These are phyloP conservation scores for Camelina neglecta DNA, from an alignment of 345 rosid species.

Conservation along the genomic window DNA sequence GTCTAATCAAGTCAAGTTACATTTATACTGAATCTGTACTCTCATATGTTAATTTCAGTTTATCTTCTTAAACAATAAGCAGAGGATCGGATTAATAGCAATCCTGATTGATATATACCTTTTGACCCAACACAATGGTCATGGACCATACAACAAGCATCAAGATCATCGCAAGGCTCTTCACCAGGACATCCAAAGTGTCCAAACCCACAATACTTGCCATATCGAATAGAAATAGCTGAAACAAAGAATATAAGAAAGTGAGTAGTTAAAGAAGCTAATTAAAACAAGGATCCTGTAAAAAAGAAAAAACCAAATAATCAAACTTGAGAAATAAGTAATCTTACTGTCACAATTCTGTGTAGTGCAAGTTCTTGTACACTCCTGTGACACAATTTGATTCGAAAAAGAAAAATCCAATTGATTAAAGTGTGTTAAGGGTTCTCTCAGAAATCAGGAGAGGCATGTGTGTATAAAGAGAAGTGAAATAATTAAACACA, in stretches of 20 bases:
- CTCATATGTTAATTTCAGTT: neutral
- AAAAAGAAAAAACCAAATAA: neutral
- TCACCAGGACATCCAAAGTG: constrained; percentile 95
- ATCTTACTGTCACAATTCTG: constrained; percentile 76
- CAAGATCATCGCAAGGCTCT: constrained; percentile 91
- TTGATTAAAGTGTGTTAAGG: neutral
- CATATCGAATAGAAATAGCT: constrained; percentile 64
- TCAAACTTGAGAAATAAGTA: neutral
- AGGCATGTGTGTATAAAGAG: neutral
- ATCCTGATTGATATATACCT: constrained; percentile 47
- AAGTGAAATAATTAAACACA: neutral
- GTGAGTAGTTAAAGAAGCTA: neutral
- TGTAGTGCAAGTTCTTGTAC: constrained; percentile 73
- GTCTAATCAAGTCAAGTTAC: constrained; percentile 6
- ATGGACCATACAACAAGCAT: constrained; percentile 90
- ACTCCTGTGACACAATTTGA: constrained; percentile 49
- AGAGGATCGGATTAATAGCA: no score
- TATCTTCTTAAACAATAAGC: no score
- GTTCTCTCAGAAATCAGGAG: neutral
- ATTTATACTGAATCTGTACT: neutral
- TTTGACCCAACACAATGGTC: constrained; percentile 79
- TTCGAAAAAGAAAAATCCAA: neutral
- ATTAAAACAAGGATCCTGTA: neutral
- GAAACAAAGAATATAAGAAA: constrained; percentile 7
- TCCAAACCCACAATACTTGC: constrained; percentile 94